These are phyloP conservation scores for Wallemia ichthyophaga DNA, from an alignment of 1,284 basidiomycete species.

Conservation along the genomic window DNA sequence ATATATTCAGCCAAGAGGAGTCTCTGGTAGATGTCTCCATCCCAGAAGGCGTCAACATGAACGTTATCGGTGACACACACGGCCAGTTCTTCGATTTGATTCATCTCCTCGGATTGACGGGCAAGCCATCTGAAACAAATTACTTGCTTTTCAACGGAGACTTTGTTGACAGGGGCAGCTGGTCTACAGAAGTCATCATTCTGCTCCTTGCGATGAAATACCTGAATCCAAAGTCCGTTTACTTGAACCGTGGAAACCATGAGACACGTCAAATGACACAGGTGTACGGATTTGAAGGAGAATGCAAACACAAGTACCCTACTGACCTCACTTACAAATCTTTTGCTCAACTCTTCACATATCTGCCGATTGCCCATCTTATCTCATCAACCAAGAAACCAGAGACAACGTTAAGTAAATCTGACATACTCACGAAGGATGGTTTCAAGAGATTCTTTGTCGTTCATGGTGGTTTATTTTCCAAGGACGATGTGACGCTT, in stretches of 20 bases:
- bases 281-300: slow-evolving; percentile 83
- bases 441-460: slow-evolving; percentile 76
- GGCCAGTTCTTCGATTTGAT: slow-evolving; percentile 85
- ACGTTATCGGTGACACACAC: slow-evolving; percentile 77
- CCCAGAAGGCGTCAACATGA: slow-evolving; percentile 45
- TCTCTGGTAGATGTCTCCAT: slow-evolving; percentile 52
- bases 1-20: slow-evolving; percentile 41
- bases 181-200: slow-evolving; percentile 98
- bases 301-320: slow-evolving; percentile 66
- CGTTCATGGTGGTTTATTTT: slow-evolving; percentile 86
- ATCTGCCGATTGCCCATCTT: slow-evolving; percentile 71
- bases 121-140: slow-evolving; percentile 46
- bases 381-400: slow-evolving; percentile 40
- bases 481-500: slow-evolving; percentile 69
- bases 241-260: slow-evolving; percentile 84
- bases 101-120: slow-evolving; percentile 61
- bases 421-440: slow-evolving; percentile 42
- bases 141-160: slow-evolving; percentile 43
- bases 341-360: slow-evolving; percentile 67
- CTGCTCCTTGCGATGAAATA: slow-evolving; percentile 41
- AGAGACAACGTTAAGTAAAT: slow-evolving; percentile 11
- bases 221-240: slow-evolving; percentile 63
- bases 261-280: slow-evolving; percentile 66
- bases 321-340: slow-evolving; percentile 25
- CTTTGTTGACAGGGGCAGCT: slow-evolving; percentile 86